These are phyloP conservation scores for Tulasnella sp. DNA, from an alignment of 768 basidiomycete species.

Conservation along the genomic window DNA sequence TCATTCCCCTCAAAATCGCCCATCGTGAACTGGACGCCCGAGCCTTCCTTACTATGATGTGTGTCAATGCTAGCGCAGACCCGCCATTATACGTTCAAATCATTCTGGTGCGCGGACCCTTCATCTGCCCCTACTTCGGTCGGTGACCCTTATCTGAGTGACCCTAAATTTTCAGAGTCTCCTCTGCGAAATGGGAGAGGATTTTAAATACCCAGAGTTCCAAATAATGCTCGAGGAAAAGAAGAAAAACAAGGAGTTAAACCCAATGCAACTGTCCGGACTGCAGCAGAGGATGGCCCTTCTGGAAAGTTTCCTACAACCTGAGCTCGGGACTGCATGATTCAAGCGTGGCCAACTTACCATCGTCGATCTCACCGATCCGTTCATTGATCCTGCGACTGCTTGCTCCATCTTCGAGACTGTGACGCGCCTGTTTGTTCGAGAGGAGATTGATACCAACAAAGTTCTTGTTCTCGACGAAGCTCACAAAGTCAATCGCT, in stretches of 20 bases:
- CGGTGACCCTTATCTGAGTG: no score
- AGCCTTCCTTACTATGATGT: slow-evolving; percentile 12
- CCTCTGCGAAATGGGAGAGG: slow-evolving; percentile 12
- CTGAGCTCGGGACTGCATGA: slow-evolving; percentile 26
- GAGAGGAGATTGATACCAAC: neutral
- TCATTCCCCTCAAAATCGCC: slow-evolving; percentile 33
- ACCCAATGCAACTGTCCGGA: slow-evolving; percentile 6
- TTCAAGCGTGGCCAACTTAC: slow-evolving; percentile 52
- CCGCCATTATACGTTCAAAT: slow-evolving; percentile 61
- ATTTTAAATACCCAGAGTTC: slow-evolving; percentile 9
- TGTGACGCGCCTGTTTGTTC: slow-evolving; percentile 49
- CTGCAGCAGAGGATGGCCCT: slow-evolving; percentile 9
- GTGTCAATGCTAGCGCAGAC: slow-evolving; percentile 38
- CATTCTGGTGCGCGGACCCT: slow-evolving; percentile 52
- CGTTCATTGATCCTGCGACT: slow-evolving; percentile 49
- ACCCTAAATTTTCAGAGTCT: neutral
- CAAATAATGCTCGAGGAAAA: neutral
- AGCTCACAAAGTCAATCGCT: slow-evolving; percentile 37
- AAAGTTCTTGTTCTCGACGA: slow-evolving; percentile 14
- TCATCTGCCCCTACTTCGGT: no score
- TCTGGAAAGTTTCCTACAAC: slow-evolving; percentile 9
- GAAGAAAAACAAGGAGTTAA: slow-evolving; percentile 4
- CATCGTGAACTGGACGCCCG: slow-evolving; percentile 9
- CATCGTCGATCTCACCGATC: slow-evolving; percentile 61
- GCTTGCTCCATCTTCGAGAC: slow-evolving; percentile 67